Evolutionary conservation across 2,329 filamentous ascomycete genomes (phyloP).

Genomic region (Dactylonectria estremocensis): DNA sequence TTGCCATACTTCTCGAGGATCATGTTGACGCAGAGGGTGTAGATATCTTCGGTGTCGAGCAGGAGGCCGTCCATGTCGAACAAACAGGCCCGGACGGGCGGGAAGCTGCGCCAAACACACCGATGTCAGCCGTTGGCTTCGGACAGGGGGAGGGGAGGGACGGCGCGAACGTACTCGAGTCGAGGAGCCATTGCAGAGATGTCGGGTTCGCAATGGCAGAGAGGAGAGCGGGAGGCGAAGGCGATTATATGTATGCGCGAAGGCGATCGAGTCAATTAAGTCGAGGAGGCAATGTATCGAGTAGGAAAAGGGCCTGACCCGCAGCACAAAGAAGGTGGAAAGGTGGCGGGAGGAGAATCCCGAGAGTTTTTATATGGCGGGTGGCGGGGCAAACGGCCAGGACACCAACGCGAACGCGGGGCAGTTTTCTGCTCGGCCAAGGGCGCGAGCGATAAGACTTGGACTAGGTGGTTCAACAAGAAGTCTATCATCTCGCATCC

Average conservation of each 20-base stretch:
- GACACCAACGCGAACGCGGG: constrained; percentile 21
- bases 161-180: constrained; percentile 58
- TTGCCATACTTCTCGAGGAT: constrained; percentile 83
- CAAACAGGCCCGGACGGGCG: constrained; percentile 88
- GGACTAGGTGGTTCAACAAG: too few species aligned
- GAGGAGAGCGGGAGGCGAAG: constrained; percentile 6
- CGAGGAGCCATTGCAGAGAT: constrained; percentile 57
- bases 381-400: constrained; percentile 25
- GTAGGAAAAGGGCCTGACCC: constrained; percentile 22
- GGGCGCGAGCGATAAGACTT: constrained; percentile 1
- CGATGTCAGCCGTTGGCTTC: constrained; percentile 31
- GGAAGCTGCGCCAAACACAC: constrained; percentile 69
- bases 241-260: constrained; percentile 7
- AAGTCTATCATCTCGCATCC: too few species aligned
- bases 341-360: constrained; percentile 27
- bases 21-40: constrained; percentile 86
- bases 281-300: not conserved
- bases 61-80: constrained; percentile 99
- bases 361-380: constrained; percentile 31
- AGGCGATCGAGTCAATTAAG: not conserved
- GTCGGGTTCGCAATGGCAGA: not conserved
- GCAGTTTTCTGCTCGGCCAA: constrained; percentile 11
- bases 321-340: constrained; percentile 17
- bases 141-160: not conserved
- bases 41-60: constrained; percentile 92